Evolutionary conservation across 1,284 basidiomycete genomes (phyloP).

Genomic region (Porogramme epimiltina): DNA sequence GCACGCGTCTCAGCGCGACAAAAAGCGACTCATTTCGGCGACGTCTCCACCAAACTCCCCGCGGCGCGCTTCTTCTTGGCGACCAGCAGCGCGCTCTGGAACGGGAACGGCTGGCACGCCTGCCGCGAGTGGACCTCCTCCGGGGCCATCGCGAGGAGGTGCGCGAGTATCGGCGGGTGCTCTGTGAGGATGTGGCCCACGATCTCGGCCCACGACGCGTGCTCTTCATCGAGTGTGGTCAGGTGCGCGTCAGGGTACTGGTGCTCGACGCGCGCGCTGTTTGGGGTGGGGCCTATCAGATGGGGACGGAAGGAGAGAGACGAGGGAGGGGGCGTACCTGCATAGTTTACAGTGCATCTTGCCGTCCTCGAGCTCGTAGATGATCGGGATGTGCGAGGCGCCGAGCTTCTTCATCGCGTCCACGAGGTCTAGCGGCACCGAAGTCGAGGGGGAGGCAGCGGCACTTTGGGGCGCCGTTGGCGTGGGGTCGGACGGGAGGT

Average conservation of each 20-base stretch:
- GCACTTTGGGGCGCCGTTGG: not conserved
- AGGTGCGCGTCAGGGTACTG: slow-evolving; percentile 5
- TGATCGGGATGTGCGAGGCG: slow-evolving; percentile 24
- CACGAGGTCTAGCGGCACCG: not conserved
- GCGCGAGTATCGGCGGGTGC: slow-evolving; percentile 20
- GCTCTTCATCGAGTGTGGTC: slow-evolving; percentile 2
- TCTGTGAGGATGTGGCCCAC: slow-evolving; percentile 20
- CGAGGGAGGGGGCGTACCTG: slow-evolving; percentile 13
- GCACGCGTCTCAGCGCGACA: too few species aligned
- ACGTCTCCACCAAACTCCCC: too few species aligned
- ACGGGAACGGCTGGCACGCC: too few species aligned
- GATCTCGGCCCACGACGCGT: slow-evolving; percentile 21
- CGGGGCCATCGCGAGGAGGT: slow-evolving; percentile 16
- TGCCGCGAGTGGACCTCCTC: slow-evolving; percentile 17
- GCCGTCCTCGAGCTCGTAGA: slow-evolving; percentile 17
- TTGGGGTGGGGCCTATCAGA: too few species aligned
- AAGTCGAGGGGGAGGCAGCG: not conserved
- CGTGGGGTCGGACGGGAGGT: not conserved
- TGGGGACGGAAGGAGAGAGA: not conserved
- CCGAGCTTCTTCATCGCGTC: slow-evolving; percentile 11
- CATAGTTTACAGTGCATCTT: slow-evolving; percentile 25
- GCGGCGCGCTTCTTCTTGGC: too few species aligned
- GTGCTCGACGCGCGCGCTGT: slow-evolving; percentile 1
- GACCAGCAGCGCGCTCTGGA: too few species aligned
- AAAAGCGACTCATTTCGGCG: too few species aligned